Percentiles rank a stretch among this genome's conserved stretches.
phyloP scores from a whole-genome alignment of 108 stramenopile genomes.

The Cyclotella choctawhatcheeana region DNA sequence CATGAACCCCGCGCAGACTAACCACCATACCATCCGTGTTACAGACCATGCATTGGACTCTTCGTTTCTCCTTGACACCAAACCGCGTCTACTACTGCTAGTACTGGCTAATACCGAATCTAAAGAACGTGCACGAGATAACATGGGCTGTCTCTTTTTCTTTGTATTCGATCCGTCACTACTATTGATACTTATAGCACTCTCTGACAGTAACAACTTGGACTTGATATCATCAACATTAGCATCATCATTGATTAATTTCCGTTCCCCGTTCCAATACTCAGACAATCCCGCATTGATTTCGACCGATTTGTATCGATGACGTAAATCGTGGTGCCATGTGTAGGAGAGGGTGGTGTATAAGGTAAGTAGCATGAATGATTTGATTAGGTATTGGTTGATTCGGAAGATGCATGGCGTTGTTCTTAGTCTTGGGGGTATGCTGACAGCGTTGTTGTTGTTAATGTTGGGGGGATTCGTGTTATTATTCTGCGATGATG shows the following conservation, averaged over 20 bases:
- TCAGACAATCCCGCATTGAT: slow-evolving; percentile 41
- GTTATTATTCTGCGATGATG: neutral
- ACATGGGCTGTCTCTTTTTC: slow-evolving; percentile 15
- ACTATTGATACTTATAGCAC: neutral
- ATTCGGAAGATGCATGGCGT: slow-evolving; percentile 10
- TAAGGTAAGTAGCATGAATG: slow-evolving; percentile 34
- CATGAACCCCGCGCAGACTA: slow-evolving; percentile 20
- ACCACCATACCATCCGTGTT: neutral
- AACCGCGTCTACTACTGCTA: neutral
- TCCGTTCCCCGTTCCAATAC: slow-evolving; percentile 40
- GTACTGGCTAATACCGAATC: neutral
- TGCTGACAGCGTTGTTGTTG: neutral
- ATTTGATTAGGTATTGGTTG: slow-evolving; percentile 20
- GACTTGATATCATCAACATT: slow-evolving; percentile 16
- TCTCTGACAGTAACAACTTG: slow-evolving; percentile 1
- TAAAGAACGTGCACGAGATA: slow-evolving; percentile 19
- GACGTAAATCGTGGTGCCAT: slow-evolving; percentile 28
- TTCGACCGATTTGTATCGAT: slow-evolving; percentile 27
- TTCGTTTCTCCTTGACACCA: neutral
- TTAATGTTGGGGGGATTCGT: neutral
- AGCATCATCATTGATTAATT: slow-evolving; percentile 20
- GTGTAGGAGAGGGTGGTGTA: slow-evolving; percentile 42
- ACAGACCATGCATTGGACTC: slow-evolving; percentile 9
- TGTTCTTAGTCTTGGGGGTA: neutral
- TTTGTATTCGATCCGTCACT: neutral